Percentiles rank a stretch among this genome's conserved stretches.
Conservation (phyloP, 225 moss, liverwort and hornwort genomes). For the Pseudoscleropodium purum region DNA sequence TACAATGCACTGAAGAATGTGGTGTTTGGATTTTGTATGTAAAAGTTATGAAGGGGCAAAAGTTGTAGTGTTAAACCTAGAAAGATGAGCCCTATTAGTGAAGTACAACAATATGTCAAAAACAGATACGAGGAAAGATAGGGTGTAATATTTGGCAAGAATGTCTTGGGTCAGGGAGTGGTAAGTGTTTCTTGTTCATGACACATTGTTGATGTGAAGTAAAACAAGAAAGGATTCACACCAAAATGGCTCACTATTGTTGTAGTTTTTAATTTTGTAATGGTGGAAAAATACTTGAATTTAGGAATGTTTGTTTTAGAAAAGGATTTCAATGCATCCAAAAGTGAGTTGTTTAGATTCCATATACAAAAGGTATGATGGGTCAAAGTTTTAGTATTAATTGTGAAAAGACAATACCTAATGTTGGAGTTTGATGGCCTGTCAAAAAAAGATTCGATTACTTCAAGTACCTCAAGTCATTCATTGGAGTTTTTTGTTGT, state of each 20-base stretch:
- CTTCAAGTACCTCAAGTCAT: not conserved
- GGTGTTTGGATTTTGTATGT: not conserved
- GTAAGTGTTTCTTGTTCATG: not conserved
- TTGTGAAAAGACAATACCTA: not conserved
- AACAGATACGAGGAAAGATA: rapidly evolving
- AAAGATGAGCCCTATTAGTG: rapidly evolving
- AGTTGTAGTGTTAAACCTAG: not conserved
- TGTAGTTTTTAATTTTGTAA: not conserved
- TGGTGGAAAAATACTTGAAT: not conserved
- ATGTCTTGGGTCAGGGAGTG: too few relatives aligned
- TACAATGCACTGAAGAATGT: not conserved
- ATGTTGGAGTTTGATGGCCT: rapidly evolving
- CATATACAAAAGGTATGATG: not conserved
- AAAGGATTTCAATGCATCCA: rapidly evolving
- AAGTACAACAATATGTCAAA: not conserved
- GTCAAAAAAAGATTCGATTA: too few relatives aligned
- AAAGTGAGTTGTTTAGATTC: not conserved
- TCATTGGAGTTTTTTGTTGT: rapidly evolving
- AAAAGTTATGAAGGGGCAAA: not conserved
- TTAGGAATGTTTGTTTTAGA: rapidly evolving
- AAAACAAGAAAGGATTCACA: not conserved
- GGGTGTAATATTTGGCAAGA: not conserved
- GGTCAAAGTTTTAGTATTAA: not conserved
- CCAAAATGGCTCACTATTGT: rapidly evolving
- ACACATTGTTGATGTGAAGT: not conserved